Base-by-base conservation (phyloP, 768 basidiomycete species). In the Sutorius australiensis region DNA sequence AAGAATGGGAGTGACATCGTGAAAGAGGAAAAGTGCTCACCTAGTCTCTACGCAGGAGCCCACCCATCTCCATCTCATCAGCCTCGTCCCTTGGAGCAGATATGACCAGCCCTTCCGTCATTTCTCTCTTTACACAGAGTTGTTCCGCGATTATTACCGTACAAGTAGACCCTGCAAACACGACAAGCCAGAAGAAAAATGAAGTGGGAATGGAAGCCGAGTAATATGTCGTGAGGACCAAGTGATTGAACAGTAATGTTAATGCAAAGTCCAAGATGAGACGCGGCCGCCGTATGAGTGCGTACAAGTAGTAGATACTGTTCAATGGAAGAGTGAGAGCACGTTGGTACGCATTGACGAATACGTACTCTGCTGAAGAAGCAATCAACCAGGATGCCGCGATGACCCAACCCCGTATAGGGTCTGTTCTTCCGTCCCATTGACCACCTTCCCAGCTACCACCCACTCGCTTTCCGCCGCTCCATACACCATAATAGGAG, bases 191-290 rank as follows among this genome's bases (percentile, higher is more conserved):
- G 76, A 90, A 98, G 77, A 95, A 98, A 33, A 91, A 67, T 1
- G 92, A 95, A 0, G 90, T 90, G 7, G 97, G 97, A 64, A 88
- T 62, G 43, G 70, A 69, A 50, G 74, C 71, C 12, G 82, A 73
- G 63, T 82, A 82, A 73, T 98, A 98, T 34, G 92, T 94, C 49
- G 97, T 95, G 55, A 98, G 75, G 50, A 98, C 86, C 53, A 95
- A 75, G 70, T 99, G 97, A 67, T 86, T 90, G 78, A 95, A 90
- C 44, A 90, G 73, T 44, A 98, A 81, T 0, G 97, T 98, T 54
- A 95, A 69, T 9, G 92, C 79, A 71, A 97, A 97, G 73, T 99
- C 97, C 61, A 99, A 86, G 64, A 98, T 88, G 61, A 95, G 80
- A 19, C 95, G 90, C 34, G 97, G 97, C 43, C 92, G 81, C 43